Base-by-base conservation (phyloP, 2,329 filamentous ascomycete genomes). In the Sporothrix phasma region DNA sequence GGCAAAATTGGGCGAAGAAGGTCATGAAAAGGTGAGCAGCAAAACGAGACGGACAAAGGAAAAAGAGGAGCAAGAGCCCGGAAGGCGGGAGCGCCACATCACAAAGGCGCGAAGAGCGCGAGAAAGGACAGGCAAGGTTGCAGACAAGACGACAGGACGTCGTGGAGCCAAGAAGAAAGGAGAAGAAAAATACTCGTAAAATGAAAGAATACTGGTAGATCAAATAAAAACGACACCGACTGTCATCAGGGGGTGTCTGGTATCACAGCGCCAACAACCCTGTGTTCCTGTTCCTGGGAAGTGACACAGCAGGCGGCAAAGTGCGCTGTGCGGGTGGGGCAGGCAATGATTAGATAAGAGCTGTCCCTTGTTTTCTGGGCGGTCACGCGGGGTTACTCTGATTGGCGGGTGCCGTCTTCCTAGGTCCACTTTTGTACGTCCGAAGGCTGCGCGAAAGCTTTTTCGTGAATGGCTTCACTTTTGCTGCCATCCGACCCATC, bases 391-490 rank as follows among this genome's bases (percentile, higher is more conserved):
- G 11, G 4, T 3, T 7, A 6, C 19, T 17, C 2, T 65, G 54
- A 65, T 63, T 65, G 64, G 64, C 6, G 10, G 11, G 13, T 6
- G 2, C 11, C 1, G 3, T 37, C 13, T 1, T 11, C 19, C 6
- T 6, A 7, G 63, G 17, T 41, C 58, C 63, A 64, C 58, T 53
- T 45, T 46, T 43, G 29, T 37, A 39, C 15, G 60, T 22, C 31
- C 41, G 22, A 58, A 39, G 22, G 24, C 41, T 29, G 43, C 63
- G 58, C 63, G 62, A 65, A 61, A 62, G 24, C 19, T 22, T 65
- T 65, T 63, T 60, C 54, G 64, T 45, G 61, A 65, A 65, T 63
- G 47, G 64, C 64, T 65, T 65, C 64, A 62, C 54, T 41, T 56
- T 63, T 29, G 41, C 24, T 15, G 59, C 34, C 22, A n/a, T 45